Conservation (phyloP, 306 rosid species). For the Hippophae rhamnoides region DNA sequence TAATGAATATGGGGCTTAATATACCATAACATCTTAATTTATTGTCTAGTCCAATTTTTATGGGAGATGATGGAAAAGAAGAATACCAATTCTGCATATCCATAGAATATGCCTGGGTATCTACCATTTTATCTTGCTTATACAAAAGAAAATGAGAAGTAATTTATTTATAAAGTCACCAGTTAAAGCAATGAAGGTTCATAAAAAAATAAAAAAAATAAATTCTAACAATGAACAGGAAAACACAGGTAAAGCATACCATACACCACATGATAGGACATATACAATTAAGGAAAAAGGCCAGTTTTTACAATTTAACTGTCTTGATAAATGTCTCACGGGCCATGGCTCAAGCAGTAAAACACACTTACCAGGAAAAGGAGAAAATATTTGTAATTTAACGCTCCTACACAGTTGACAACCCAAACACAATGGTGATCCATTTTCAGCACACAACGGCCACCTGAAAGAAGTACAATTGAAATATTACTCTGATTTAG, state of each 20-base stretch:
- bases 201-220: too few relatives aligned
- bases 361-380: slow-evolving; percentile 74
- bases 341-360: slow-evolving; percentile 3
- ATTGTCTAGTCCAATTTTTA: not conserved
- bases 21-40: not conserved
- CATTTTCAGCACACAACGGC: slow-evolving; percentile 96
- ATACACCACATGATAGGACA: too few relatives aligned
- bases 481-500: slow-evolving; percentile 3
- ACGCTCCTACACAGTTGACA: slow-evolving; percentile 94
- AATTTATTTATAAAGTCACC: too few relatives aligned
- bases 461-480: slow-evolving; percentile 52
- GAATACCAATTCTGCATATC: not conserved
- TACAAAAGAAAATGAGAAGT: too few relatives aligned
- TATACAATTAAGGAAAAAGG: too few relatives aligned
- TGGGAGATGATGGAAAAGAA: not conserved
- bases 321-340: not conserved
- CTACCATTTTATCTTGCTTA: too few relatives aligned
- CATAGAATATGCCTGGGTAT: not conserved
- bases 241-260: too few relatives aligned
- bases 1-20: not conserved
- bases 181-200: too few relatives aligned
- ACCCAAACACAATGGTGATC: slow-evolving; percentile 99
- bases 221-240: too few relatives aligned
- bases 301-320: not conserved
- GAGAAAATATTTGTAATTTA: slow-evolving; percentile 88